A percentile compares a stretch with the other conserved stretches of the same genome.
Evolutionary conservation across 192 early-diverging fungal genomes (phyloP).

Genomic region (Entrophospora sp.): DNA sequence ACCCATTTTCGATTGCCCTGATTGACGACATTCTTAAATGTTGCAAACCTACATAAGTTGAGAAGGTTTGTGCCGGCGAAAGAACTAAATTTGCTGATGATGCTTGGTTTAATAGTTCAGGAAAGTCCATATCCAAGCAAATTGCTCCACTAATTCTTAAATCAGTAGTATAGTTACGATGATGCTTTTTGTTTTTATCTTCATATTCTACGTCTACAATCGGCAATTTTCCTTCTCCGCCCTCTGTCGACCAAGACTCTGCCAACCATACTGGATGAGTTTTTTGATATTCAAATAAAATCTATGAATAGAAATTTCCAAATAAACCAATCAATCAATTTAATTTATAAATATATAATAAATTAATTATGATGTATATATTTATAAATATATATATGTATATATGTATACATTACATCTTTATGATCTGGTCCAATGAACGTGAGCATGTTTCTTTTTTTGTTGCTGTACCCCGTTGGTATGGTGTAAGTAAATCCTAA

Average conservation of each 20-base stretch:
- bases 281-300: constrained; percentile 35
- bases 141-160: constrained; percentile 28
- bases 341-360: too few species aligned
- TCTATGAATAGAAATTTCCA: too few species aligned
- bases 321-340: too few species aligned
- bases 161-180: too few species aligned
- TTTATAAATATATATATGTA: too few species aligned
- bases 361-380: too few species aligned
- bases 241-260: constrained; percentile 23
- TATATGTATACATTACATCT: too few species aligned
- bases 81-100: background rate
- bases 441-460: constrained; percentile 31
- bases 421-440: constrained; percentile 26
- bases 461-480: background rate
- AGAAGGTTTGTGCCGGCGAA: constrained; percentile 14
- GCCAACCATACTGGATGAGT: constrained; percentile 35
- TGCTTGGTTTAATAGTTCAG: constrained; percentile 31
- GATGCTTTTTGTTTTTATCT: constrained; percentile 3
- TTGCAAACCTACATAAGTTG: background rate
- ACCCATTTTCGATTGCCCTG: constrained; percentile 8
- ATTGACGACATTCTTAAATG: constrained; percentile 7
- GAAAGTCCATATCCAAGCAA: constrained; percentile 42
- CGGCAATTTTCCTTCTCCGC: constrained; percentile 29
- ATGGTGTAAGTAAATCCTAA: constrained; percentile 27
- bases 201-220: constrained; percentile 23